phyloP scores from a whole-genome alignment of 768 basidiomycete genomes.

The Mycena venus region DNA sequence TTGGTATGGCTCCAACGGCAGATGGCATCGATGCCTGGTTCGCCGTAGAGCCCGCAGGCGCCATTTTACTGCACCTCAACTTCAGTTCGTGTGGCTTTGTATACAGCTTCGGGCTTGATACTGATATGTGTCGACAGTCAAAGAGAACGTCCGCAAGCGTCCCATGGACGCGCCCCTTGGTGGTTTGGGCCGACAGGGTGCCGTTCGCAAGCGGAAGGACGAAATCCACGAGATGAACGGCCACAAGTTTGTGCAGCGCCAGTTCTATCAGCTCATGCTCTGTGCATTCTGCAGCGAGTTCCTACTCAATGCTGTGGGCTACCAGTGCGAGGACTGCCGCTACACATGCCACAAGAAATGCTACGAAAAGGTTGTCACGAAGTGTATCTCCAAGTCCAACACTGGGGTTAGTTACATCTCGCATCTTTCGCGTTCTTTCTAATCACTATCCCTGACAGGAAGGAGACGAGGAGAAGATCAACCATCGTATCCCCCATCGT shows the following conservation, averaged over 20 bases:
- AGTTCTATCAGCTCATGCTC: conserved; percentile 98
- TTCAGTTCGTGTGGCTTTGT: conserved; percentile 66
- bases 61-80: conserved; percentile 87
- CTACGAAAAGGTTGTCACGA: conserved; percentile 98
- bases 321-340: conserved; percentile 99
- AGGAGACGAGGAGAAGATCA: conserved; percentile 98
- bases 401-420: conserved; percentile 76
- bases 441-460: conserved; percentile 65
- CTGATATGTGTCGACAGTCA: conserved; percentile 69
- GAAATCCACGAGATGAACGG: conserved; percentile 99
- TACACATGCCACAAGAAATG: conserved; percentile 99
- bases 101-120: conserved; percentile 5
- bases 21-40: conserved; percentile 99
- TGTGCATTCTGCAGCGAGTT: conserved; percentile 99
- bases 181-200: conserved; percentile 97
- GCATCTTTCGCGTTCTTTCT: neutral
- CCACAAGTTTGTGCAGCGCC: conserved; percentile 96
- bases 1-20: conserved; percentile 49
- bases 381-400: conserved; percentile 98
- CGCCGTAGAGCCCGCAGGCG: conserved; percentile 97
- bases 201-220: conserved; percentile 96
- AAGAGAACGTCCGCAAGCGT: conserved; percentile 96
- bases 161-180: conserved; percentile 89
- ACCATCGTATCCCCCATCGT: conserved; percentile 98
- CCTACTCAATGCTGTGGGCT: conserved; percentile 96